Evolutionary conservation across 2,329 filamentous ascomycete species (phyloP).

Genomic region (Aspergillus ibericus): DNA sequence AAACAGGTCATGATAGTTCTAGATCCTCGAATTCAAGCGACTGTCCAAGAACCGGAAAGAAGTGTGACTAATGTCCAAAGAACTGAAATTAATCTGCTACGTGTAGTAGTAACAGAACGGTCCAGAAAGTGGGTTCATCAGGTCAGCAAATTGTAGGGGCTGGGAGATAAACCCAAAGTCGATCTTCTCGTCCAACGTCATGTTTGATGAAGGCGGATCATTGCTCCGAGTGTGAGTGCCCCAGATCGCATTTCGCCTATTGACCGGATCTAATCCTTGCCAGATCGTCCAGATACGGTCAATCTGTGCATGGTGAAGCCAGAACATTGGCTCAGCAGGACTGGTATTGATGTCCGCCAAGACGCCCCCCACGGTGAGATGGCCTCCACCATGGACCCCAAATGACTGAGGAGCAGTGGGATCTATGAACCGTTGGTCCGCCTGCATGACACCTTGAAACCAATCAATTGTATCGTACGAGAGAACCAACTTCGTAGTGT

Average conservation of each 20-base stretch:
- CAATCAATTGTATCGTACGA: constrained; percentile 8
- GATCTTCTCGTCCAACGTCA: constrained; percentile 9
- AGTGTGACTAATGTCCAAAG: background rate
- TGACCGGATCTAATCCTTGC: constrained; percentile 5
- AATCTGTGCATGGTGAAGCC: constrained; percentile 13
- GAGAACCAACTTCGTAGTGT: background rate
- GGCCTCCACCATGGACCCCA: constrained; percentile 4
- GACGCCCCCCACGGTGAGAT: constrained; percentile 1
- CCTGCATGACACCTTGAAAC: constrained; percentile 5
- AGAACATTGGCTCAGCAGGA: constrained; percentile 11
- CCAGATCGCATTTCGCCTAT: constrained; percentile 1
- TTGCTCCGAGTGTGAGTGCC: constrained; percentile 4
- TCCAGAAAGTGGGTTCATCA: background rate
- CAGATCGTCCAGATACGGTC: constrained; percentile 12
- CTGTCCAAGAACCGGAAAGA: background rate
- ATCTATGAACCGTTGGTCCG: background rate
- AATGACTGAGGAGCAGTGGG: background rate
- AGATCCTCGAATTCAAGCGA: too few species aligned
- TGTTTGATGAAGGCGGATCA: constrained; percentile 1
- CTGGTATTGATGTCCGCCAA: constrained; percentile 8
- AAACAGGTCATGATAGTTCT: background rate
- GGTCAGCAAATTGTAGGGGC: background rate
- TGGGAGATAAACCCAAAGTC: constrained; percentile 2
- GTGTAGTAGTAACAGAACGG: background rate
- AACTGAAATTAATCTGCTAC: background rate